Conservation (phyloP, 2,329 filamentous ascomycete species). For the Aspergillus sp. region DNA sequence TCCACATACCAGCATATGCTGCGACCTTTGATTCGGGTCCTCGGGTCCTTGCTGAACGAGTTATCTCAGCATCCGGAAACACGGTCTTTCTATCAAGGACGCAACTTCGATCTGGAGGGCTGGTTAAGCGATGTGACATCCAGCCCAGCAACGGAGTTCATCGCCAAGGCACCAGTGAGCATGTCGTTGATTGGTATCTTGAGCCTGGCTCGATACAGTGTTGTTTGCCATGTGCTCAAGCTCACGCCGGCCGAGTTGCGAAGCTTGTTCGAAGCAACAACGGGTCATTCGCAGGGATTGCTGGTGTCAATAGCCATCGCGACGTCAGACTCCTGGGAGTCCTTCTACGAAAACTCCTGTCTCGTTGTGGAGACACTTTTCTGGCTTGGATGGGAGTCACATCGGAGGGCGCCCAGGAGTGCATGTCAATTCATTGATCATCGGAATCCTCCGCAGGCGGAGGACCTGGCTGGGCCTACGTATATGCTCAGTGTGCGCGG, state of each 20-base stretch:
- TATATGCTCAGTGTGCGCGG: slow-evolving; percentile 20
- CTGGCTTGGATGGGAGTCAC: slow-evolving; percentile 17
- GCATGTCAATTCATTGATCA: not conserved
- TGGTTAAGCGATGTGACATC: slow-evolving; percentile 24
- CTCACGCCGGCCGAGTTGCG: slow-evolving; percentile 31
- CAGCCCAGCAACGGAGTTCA: slow-evolving; percentile 30
- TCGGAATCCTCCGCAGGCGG: not conserved
- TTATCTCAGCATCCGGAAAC: slow-evolving; percentile 9
- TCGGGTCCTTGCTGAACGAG: slow-evolving; percentile 6
- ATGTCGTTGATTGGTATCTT: slow-evolving; percentile 39
- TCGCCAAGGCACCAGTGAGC: slow-evolving; percentile 38
- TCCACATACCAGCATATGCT: slow-evolving; percentile 16
- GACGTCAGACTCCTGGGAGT: slow-evolving; percentile 32
- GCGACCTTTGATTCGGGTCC: slow-evolving; percentile 5
- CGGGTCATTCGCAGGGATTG: slow-evolving; percentile 42
- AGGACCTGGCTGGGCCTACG: not conserved
- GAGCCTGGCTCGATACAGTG: slow-evolving; percentile 30
- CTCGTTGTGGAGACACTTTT: slow-evolving; percentile 30
- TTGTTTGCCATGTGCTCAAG: slow-evolving; percentile 28
- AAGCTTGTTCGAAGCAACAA: slow-evolving; percentile 21
- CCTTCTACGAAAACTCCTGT: slow-evolving; percentile 27
- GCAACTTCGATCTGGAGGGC: slow-evolving; percentile 8
- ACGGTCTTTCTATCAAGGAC: slow-evolving; percentile 8
- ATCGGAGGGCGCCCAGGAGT: slow-evolving; percentile 11
- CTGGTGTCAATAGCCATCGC: slow-evolving; percentile 36